A percentile compares a stretch with the other conserved stretches of the same genome.
These are phyloP conservation scores for Nakazawaea pomicola DNA, from an alignment of 805 yeast species.

Conservation along the genomic window DNA sequence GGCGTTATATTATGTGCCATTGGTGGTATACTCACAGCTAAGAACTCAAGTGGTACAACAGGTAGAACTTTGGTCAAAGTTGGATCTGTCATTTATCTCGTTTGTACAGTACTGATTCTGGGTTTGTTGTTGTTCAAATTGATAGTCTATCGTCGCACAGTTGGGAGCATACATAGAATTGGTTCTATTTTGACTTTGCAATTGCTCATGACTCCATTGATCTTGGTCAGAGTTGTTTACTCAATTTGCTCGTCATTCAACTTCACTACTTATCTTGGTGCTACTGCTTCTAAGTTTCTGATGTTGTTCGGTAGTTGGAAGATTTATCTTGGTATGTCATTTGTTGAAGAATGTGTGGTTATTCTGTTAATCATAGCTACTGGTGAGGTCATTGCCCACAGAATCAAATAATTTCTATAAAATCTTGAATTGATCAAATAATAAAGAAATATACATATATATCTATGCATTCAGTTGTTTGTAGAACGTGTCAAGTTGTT, in stretches of 20 bases:
- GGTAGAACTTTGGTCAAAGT: constrained; percentile 1
- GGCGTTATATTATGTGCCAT: neutral
- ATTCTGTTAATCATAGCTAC: neutral
- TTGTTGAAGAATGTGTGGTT: constrained; percentile 7
- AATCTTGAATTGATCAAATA: neutral
- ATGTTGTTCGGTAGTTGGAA: constrained; percentile 6
- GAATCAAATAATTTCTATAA: neutral
- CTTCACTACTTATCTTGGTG: neutral
- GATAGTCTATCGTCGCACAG: neutral
- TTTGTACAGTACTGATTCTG: neutral
- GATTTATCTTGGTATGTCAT: constrained; percentile 7
- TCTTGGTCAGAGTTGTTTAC: constrained; percentile 1
- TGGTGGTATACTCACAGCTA: constrained; percentile 2
- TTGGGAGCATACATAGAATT: neutral
- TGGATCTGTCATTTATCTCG: constrained; percentile 4
- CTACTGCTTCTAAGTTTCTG: constrained; percentile 1
- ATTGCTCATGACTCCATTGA: neutral
- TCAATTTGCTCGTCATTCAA: neutral
- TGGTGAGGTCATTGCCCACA: neutral
- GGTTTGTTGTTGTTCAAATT: neutral
- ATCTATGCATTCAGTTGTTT: neutral
- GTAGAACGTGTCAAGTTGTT: neutral
- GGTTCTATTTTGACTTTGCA: neutral
- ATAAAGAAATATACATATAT: too few species aligned
- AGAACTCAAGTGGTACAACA: neutral